phyloP scores from a whole-genome alignment of 2,329 filamentous ascomycete species.

The Nemania sp. region DNA sequence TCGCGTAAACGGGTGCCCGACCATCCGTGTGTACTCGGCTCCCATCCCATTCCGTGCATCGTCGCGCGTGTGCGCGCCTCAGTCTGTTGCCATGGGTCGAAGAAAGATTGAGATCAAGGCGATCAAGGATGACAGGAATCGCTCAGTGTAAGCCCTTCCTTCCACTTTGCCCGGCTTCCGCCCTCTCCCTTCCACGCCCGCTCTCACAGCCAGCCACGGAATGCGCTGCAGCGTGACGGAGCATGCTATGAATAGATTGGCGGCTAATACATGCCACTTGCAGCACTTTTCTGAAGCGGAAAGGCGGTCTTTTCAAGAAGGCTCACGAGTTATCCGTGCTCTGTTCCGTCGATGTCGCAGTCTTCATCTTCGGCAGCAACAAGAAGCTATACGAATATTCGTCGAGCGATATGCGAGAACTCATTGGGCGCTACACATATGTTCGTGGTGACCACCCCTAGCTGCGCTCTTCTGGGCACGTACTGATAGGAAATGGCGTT shows the following conservation, averaged over 20 bases:
- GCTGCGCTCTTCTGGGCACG: constrained; percentile 2
- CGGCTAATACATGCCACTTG: constrained; percentile 26
- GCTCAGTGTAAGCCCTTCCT: constrained; percentile 78
- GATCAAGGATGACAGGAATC: constrained; percentile 97
- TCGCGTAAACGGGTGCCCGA: constrained; percentile 22
- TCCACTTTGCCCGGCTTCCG: not conserved
- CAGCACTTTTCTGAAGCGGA: constrained; percentile 97
- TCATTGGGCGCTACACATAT: constrained; percentile 86
- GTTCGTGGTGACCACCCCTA: constrained; percentile 57
- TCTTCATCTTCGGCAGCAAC: constrained; percentile 98
- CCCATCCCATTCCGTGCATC: not conserved
- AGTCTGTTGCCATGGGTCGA: constrained; percentile 73
- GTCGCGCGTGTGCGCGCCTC: constrained; percentile 9
- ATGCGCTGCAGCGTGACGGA: constrained; percentile 2
- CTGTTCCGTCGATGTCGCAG: constrained; percentile 96
- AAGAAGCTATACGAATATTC: constrained; percentile 99
- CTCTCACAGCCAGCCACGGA: not conserved
- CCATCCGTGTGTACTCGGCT: constrained; percentile 8
- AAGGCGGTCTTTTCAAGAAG: constrained; percentile 99
- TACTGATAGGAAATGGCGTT: constrained; percentile 18
- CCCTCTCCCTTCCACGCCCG: not conserved
- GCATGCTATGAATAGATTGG: not conserved
- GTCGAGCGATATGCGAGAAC: constrained; percentile 88
- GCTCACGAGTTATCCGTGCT: constrained; percentile 97
- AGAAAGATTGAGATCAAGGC: constrained; percentile 99